Percentiles rank a stretch among this genome's conserved stretches.
phyloP scores from a whole-genome alignment of 108 stramenopile genomes.

The Skeletonema potamos region DNA sequence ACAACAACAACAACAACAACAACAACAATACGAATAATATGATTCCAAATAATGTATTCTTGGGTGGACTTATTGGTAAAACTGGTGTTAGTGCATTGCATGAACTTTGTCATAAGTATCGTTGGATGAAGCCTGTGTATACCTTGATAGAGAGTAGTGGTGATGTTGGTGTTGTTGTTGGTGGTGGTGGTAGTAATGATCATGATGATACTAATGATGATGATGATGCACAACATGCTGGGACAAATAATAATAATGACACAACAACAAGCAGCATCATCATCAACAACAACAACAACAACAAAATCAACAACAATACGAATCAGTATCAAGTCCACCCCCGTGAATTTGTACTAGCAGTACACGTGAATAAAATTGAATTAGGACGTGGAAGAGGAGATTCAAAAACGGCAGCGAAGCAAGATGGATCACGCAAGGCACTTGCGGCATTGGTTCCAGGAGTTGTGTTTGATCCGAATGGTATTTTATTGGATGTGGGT shows the following conservation, averaged over 20 bases:
- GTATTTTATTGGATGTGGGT: slow-evolving; percentile 55
- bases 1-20: slow-evolving; percentile 1
- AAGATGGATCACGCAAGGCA: slow-evolving; percentile 76
- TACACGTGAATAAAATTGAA: slow-evolving; percentile 63
- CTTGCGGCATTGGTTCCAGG: slow-evolving; percentile 65
- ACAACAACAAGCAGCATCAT: neutral
- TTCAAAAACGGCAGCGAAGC: slow-evolving; percentile 70
- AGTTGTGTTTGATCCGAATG: slow-evolving; percentile 67
- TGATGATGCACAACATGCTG: neutral
- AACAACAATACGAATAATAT: neutral
- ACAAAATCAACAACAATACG: neutral
- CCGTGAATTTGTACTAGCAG: slow-evolving; percentile 57
- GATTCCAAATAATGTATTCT: slow-evolving; percentile 5
- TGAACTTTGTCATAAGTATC: slow-evolving; percentile 81
- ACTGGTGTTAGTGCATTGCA: slow-evolving; percentile 76
- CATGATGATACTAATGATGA: slow-evolving; percentile 4
- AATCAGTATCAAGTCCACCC: neutral
- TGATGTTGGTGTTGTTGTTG: neutral
- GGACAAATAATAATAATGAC: slow-evolving; percentile 10
- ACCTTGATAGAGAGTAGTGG: slow-evolving; percentile 2
- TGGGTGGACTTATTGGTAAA: slow-evolving; percentile 66
- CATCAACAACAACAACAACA: slow-evolving; percentile 1
- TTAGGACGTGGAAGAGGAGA: slow-evolving; percentile 65
- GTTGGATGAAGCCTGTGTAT: slow-evolving; percentile 43
- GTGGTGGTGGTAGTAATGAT: neutral